A percentile compares a stretch with the other conserved stretches of the same genome.
Conservation (phyloP, 805 yeast species). For the Wickerhamomyces silvicola region DNA sequence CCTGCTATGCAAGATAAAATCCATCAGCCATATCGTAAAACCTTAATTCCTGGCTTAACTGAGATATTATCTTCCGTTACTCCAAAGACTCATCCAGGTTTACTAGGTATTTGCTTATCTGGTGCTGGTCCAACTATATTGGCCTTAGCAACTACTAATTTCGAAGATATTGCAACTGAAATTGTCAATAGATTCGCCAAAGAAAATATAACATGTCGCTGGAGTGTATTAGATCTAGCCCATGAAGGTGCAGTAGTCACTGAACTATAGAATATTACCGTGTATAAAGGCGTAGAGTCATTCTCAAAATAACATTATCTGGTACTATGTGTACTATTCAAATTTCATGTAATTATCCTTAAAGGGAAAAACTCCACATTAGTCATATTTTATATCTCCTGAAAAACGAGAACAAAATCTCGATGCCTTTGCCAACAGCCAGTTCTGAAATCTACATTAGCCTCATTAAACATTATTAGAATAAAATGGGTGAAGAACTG, state of each 20-base stretch:
- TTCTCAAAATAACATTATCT: too few relatives aligned
- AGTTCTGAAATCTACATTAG: neutral
- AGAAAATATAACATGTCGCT: slow-evolving; percentile 63
- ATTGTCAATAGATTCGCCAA: slow-evolving; percentile 64
- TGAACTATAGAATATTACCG: slow-evolving; percentile 21
- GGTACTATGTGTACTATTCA: too few relatives aligned
- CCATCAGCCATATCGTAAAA: slow-evolving; percentile 95
- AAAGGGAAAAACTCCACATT: too few relatives aligned
- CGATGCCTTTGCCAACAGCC: too few relatives aligned
- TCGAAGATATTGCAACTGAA: slow-evolving; percentile 72
- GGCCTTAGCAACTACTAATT: slow-evolving; percentile 86
- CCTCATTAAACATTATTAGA: neutral
- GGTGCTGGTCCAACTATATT: slow-evolving; percentile 98
- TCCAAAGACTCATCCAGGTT: slow-evolving; percentile 75
- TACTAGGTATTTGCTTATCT: slow-evolving; percentile 88
- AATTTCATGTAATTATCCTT: too few relatives aligned
- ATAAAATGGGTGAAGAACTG: slow-evolving; percentile 13
- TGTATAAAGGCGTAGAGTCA: too few relatives aligned
- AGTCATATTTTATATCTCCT: too few relatives aligned
- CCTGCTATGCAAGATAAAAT: slow-evolving; percentile 95
- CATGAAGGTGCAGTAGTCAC: slow-evolving; percentile 74
- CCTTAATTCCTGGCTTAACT: slow-evolving; percentile 83
- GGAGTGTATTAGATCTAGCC: slow-evolving; percentile 84
- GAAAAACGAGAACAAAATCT: too few relatives aligned
- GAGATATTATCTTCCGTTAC: slow-evolving; percentile 76